These are phyloP conservation scores for Boletus patriciae DNA, from an alignment of 768 basidiomycete species.

Conservation along the genomic window DNA sequence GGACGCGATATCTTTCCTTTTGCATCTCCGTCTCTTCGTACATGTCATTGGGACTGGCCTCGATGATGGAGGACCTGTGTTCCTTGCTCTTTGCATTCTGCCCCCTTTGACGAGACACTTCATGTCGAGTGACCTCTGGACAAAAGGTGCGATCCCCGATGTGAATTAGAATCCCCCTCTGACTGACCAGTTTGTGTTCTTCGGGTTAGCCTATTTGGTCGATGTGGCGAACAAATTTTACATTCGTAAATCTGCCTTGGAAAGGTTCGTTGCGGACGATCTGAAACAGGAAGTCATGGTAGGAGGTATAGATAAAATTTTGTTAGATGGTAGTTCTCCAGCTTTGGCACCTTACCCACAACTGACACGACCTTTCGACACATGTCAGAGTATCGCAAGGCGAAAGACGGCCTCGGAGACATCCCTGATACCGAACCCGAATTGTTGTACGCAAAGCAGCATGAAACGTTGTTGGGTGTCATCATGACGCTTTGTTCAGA, in stretches of 20 bases:
- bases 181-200: not conserved
- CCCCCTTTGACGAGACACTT: constrained; percentile 3
- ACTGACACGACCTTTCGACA: not conserved
- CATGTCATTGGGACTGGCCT: constrained; percentile 18
- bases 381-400: constrained; percentile 22
- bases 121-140: constrained; percentile 16
- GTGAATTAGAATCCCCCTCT: not conserved
- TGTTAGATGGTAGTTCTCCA: constrained; percentile 13
- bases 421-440: constrained; percentile 15
- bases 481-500: constrained; percentile 16
- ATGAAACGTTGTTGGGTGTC: constrained; percentile 4
- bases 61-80: constrained; percentile 21
- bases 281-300: constrained; percentile 27
- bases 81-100: constrained; percentile 22
- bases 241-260: constrained; percentile 23
- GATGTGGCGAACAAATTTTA: constrained; percentile 17
- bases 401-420: constrained; percentile 19
- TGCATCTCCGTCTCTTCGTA: constrained; percentile 24
- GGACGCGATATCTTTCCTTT: constrained; percentile 15
- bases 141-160: constrained; percentile 13
- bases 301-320: constrained; percentile 15
- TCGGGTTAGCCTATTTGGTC: constrained; percentile 19
- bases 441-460: constrained; percentile 4
- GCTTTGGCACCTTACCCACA: not conserved
- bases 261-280: not conserved